These are phyloP conservation scores for Globisporangium viniferum DNA, from an alignment of 352 stramenopile species.

Conservation along the genomic window DNA sequence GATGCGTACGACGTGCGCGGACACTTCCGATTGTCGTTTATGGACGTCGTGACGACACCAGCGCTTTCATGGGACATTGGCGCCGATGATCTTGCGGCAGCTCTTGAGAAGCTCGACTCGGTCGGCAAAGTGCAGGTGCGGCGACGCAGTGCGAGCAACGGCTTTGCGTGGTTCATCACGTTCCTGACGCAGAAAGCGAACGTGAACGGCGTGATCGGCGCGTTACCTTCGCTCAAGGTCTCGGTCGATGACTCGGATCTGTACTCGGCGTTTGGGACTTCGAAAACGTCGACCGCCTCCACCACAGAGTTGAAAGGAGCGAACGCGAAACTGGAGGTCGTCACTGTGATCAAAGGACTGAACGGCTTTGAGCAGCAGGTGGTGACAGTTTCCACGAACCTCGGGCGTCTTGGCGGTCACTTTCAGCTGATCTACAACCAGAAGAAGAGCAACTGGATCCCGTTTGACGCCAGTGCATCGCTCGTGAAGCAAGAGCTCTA, in stretches of 20 bases:
- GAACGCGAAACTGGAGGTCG: slow-evolving; percentile 65
- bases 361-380: slow-evolving; percentile 92
- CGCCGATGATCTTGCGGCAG: slow-evolving; percentile 70
- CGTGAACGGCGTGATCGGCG: slow-evolving; percentile 42
- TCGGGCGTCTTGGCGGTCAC: slow-evolving; percentile 67
- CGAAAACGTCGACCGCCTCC: slow-evolving; percentile 28
- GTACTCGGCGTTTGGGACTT: slow-evolving; percentile 46
- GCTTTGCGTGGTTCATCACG: slow-evolving; percentile 79
- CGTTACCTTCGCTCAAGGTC: slow-evolving; percentile 57
- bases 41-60: slow-evolving; percentile 51
- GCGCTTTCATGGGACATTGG: slow-evolving; percentile 71
- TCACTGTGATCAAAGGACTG: slow-evolving; percentile 82
- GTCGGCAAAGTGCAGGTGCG: slow-evolving; percentile 80
- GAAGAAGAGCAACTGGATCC: slow-evolving; percentile 66
- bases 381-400: slow-evolving; percentile 66
- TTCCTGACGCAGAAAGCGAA: slow-evolving; percentile 66
- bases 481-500: slow-evolving; percentile 53
- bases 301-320: slow-evolving; percentile 67
- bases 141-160: slow-evolving; percentile 65
- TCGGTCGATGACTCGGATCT: slow-evolving; percentile 67
- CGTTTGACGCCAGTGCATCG: slow-evolving; percentile 58
- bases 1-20: slow-evolving; percentile 82
- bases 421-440: slow-evolving; percentile 89
- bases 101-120: slow-evolving; percentile 79
- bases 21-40: slow-evolving; percentile 83